These are phyloP conservation scores for Echium plantagineum DNA, from an alignment of 257 asterid species.

Conservation along the genomic window DNA sequence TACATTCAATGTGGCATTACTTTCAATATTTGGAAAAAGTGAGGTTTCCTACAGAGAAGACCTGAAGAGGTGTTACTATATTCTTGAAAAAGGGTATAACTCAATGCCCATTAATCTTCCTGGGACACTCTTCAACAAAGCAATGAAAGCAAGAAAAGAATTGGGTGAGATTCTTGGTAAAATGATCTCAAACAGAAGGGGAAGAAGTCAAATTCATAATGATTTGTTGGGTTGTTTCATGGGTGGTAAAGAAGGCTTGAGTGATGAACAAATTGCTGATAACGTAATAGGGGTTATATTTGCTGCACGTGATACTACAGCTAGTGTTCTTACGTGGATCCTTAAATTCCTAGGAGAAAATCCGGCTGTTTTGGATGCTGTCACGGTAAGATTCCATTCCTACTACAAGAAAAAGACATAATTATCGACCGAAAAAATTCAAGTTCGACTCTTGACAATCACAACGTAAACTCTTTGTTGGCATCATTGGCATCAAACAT, in stretches of 20 bases:
- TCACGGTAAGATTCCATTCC: conserved; percentile 39
- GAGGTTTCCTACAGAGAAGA: conserved; percentile 22
- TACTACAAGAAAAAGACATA: background rate
- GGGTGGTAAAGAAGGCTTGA: conserved; percentile 44
- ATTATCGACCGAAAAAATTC: no score
- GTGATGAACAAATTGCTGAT: conserved; percentile 59
- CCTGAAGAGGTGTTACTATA: conserved; percentile 29
- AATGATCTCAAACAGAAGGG: conserved; percentile 34
- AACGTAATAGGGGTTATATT: conserved; percentile 58
- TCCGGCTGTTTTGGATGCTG: conserved; percentile 46
- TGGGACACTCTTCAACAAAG: conserved; percentile 29
- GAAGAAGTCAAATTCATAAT: conserved; percentile 20
- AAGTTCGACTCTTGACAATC: no score
- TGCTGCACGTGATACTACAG: conserved; percentile 68
- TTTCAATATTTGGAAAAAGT: conserved; percentile 27
- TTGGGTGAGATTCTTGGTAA: conserved; percentile 39
- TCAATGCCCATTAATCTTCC: conserved; percentile 38
- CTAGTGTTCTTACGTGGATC: conserved; percentile 60
- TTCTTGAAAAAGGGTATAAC: conserved; percentile 32
- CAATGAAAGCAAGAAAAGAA: conserved; percentile 40
- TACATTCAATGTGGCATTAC: conserved; percentile 32
- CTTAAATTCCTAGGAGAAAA: conserved; percentile 59
- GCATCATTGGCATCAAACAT: no score
- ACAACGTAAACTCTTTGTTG: no score
- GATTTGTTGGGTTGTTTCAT: conserved; percentile 58